A percentile compares a stretch with the other conserved stretches of the same genome.
Evolutionary conservation across 495 filamentous ascomycete genomes (phyloP).

Genomic region (Penicillium manginii): DNA sequence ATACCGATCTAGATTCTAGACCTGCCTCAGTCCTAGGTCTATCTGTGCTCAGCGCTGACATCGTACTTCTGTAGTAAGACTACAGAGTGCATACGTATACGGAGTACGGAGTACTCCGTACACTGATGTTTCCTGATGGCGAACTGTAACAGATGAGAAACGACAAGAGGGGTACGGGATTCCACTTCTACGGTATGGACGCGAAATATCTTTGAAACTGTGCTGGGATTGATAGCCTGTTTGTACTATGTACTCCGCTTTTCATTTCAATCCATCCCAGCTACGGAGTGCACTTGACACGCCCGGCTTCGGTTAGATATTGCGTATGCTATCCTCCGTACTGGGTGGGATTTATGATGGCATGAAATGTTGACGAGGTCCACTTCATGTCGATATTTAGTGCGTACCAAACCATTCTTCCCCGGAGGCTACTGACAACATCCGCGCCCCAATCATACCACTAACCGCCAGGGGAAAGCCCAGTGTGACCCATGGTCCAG

Average conservation of each 20-base stretch:
- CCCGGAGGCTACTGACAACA: not conserved
- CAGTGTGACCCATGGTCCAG: constrained; percentile 14
- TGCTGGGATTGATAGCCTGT: no score
- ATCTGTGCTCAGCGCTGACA: no score
- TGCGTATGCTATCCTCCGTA: not conserved
- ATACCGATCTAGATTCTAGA: constrained; percentile 12
- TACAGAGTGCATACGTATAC: not conserved
- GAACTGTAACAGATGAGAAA: no score
- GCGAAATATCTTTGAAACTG: no score
- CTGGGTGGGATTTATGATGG: not conserved
- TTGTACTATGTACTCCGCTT: no score
- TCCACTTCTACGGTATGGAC: no score
- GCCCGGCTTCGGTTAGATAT: not conserved
- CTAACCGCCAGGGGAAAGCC: constrained; percentile 19
- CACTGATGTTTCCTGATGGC: not conserved
- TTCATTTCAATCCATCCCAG: not conserved
- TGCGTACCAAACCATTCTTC: not conserved
- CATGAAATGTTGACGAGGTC: not conserved
- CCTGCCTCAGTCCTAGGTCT: not conserved
- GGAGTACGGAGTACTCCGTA: no score
- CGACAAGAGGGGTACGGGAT: no score
- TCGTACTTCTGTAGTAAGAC: not conserved
- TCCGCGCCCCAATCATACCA: constrained; percentile 19
- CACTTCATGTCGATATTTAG: not conserved
- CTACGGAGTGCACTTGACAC: not conserved